Evolutionary conservation across 495 filamentous ascomycete species (phyloP).

Genomic region (Aspergillus mulundensis): DNA sequence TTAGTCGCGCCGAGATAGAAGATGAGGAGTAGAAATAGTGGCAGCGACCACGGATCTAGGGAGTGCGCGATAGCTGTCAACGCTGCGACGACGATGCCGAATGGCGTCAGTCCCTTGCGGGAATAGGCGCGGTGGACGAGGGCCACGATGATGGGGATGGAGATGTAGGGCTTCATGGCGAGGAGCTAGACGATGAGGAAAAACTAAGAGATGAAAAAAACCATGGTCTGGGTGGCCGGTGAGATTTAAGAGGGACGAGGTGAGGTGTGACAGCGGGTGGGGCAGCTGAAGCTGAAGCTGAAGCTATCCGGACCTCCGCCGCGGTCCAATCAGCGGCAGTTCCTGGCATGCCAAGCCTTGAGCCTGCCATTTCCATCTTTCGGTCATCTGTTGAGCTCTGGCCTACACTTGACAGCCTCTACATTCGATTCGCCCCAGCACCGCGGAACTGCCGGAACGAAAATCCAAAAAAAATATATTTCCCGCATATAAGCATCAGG

Average conservation of each 20-base stretch:
- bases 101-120: slow-evolving; percentile 68
- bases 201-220: background rate
- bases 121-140: slow-evolving; percentile 66
- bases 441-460: no score
- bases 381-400: no score
- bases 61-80: slow-evolving; percentile 77
- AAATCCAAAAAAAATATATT: no score
- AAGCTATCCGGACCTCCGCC: background rate
- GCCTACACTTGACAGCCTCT: no score
- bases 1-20: slow-evolving; percentile 85
- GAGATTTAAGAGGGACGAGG: background rate
- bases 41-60: slow-evolving; percentile 85
- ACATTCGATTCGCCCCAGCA: no score
- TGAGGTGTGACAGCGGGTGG: background rate
- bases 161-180: slow-evolving; percentile 67
- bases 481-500: no score
- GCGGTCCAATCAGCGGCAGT: background rate
- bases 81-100: slow-evolving; percentile 60
- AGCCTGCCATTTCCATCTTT: no score
- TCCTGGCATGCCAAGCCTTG: no score
- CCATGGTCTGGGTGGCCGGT: background rate
- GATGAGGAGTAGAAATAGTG: slow-evolving; percentile 72
- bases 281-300: background rate
- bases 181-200: background rate
- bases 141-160: slow-evolving; percentile 56